Base-by-base conservation (phyloP, 257 asterid genomes). In the Nicotiana attenuata region DNA sequence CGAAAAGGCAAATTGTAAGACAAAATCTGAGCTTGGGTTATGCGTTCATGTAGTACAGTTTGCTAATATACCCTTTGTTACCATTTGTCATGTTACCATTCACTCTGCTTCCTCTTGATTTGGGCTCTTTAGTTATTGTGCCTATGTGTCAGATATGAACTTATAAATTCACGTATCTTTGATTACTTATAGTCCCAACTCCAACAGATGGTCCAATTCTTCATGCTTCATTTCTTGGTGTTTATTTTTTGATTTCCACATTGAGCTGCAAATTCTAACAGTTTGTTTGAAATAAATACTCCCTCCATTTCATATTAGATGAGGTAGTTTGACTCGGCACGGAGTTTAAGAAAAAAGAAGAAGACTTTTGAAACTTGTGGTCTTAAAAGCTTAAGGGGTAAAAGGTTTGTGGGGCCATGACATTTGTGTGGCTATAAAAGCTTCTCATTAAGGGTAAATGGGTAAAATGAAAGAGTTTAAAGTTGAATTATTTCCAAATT, bases 1-100 rank as follows among this genome's bases (percentile, higher is more conserved):
- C 87, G 65, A 90, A 83, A 85, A 82, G 85, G 83, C 89, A 94
- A 81, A 92, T 94, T 61, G 99, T 95, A 90, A 91, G 98, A 86
- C 71, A 55, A 38, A 65, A 78, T 75, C 76, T 52, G 80, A 50
- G 20, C 63, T 75, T 50, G 79, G 33, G 50, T 52, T 52, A 52
- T 75, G 59, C 8, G 26, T 75, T 24, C 26, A 22, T 75, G 45
- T 50, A 50, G 24, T 50, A 16, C 45, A 24, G 19, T 75, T 71
- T 14, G 8, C 24, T 26, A 47, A 50, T 75, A 26, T 75, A 75
- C 79, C 63, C 26, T 19, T 75, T 28, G 20, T 71, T 8, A 45
- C 52, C 10, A 0, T 45, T 9, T 65, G 17, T 8, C 52, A 45
- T 45, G 19, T 52, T 50, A 50, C 63, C 33, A 2, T 75, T 55